phyloP scores from a whole-genome alignment of 2,329 filamentous ascomycete genomes.

The Colletotrichum musicola region DNA sequence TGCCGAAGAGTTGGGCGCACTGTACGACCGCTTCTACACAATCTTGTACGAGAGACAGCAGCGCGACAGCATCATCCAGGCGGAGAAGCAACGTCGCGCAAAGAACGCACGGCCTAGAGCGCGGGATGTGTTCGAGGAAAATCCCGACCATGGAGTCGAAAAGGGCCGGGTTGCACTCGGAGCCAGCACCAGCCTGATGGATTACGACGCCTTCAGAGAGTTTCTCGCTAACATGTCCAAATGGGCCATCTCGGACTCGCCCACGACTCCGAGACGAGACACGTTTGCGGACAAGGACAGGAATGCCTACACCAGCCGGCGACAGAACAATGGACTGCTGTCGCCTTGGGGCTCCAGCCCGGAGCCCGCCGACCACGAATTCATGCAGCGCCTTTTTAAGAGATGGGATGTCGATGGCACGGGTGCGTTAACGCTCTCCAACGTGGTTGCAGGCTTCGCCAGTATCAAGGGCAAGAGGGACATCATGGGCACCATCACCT shows the following conservation, averaged over 20 bases:
- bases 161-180: slow-evolving; percentile 90
- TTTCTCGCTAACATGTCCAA: slow-evolving; percentile 90
- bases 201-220: slow-evolving; percentile 95
- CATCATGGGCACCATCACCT: slow-evolving; percentile 97
- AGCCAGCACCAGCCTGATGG: slow-evolving; percentile 92
- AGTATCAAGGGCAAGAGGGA: slow-evolving; percentile 93
- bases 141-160: slow-evolving; percentile 71
- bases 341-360: slow-evolving; percentile 70
- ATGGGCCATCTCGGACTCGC: slow-evolving; percentile 93
- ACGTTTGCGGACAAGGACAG: slow-evolving; percentile 64
- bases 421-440: slow-evolving; percentile 85
- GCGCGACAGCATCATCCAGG: slow-evolving; percentile 80
- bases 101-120: slow-evolving; percentile 72
- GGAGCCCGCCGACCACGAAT: slow-evolving; percentile 91
- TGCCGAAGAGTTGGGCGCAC: slow-evolving; percentile 84
- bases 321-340: slow-evolving; percentile 41
- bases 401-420: slow-evolving; percentile 87
- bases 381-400: slow-evolving; percentile 87
- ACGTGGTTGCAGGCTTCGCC: slow-evolving; percentile 91
- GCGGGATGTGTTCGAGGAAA: slow-evolving; percentile 48
- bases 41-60: slow-evolving; percentile 94
- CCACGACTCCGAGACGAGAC: slow-evolving; percentile 67
- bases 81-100: slow-evolving; percentile 76
- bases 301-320: slow-evolving; percentile 54
- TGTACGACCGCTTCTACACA: slow-evolving; percentile 95